These are phyloP conservation scores for Spongiforma sp. DNA, from an alignment of 1,284 basidiomycete genomes.

Conservation along the genomic window DNA sequence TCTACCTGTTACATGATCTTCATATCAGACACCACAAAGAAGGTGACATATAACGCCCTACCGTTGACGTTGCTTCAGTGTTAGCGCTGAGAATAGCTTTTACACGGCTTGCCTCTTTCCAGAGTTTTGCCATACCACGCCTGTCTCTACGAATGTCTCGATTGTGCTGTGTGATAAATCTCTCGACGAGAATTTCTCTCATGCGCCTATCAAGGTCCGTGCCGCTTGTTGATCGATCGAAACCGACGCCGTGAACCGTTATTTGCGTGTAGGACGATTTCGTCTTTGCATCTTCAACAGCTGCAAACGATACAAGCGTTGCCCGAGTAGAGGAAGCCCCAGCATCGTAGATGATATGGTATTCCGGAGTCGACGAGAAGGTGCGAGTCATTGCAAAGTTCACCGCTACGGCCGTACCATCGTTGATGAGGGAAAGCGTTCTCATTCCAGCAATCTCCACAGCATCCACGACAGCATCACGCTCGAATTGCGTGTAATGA, in stretches of 20 bases:
- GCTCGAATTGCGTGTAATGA: conserved; percentile 86
- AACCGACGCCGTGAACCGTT: conserved; percentile 80
- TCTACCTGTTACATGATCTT: conserved; percentile 65
- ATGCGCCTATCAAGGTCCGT: conserved; percentile 85
- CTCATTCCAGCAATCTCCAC: conserved; percentile 89
- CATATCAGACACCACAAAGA: conserved; percentile 1
- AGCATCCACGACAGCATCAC: conserved; percentile 90
- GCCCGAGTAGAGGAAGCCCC: conserved; percentile 90
- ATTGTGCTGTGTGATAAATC: conserved; percentile 75
- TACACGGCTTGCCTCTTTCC: conserved; percentile 91
- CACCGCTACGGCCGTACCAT: conserved; percentile 91
- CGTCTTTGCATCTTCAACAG: conserved; percentile 55
- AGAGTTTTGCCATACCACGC: conserved; percentile 90
- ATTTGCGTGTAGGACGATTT: conserved; percentile 71
- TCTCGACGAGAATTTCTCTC: conserved; percentile 79
- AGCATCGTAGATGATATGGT: conserved; percentile 94
- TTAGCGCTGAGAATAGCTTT: conserved; percentile 97
- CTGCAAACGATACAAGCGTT: conserved; percentile 83
- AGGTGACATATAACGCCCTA: conserved; percentile 51
- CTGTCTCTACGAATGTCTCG: conserved; percentile 74
- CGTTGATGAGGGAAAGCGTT: conserved; percentile 87
- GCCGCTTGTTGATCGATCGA: conserved; percentile 80
- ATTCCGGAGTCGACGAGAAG: conserved; percentile 78
- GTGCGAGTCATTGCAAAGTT: conserved; percentile 97
- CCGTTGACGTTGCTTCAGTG: conserved; percentile 73